Evolutionary conservation across 768 basidiomycete species (phyloP).

Genomic region (Hygrophorus pudorinus): DNA sequence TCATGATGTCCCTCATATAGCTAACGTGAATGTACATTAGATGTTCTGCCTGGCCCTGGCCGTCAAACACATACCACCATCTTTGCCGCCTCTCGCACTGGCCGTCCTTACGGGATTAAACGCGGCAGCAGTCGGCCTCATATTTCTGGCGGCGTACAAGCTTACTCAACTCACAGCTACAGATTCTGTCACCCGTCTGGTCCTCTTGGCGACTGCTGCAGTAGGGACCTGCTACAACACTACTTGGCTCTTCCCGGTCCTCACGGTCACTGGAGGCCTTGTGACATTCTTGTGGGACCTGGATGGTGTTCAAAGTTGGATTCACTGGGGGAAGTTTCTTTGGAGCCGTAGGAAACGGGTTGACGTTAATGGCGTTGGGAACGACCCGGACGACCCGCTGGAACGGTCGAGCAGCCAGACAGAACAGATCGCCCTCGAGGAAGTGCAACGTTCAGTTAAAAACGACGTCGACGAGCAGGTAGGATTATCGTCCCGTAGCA

Average conservation of each 20-base stretch:
- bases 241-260: constrained; percentile 40
- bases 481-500: too few relatives aligned
- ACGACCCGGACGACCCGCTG: too few relatives aligned
- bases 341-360: background rate
- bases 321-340: constrained; percentile 5
- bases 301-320: constrained; percentile 11
- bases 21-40: background rate
- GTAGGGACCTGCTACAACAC: constrained; percentile 42
- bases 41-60: constrained; percentile 39
- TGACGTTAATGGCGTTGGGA: background rate
- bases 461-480: too few relatives aligned
- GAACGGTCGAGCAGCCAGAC: too few relatives aligned
- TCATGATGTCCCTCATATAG: too few relatives aligned
- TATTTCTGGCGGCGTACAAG: constrained; percentile 41
- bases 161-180: constrained; percentile 35
- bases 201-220: constrained; percentile 32
- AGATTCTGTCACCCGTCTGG: constrained; percentile 29
- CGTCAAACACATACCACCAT: constrained; percentile 29
- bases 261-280: constrained; percentile 32
- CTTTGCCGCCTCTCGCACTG: constrained; percentile 36
- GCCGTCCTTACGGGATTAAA: constrained; percentile 44
- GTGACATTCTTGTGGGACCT: constrained; percentile 32
- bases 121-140: constrained; percentile 42
- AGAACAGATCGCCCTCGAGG: too few relatives aligned
- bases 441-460: too few relatives aligned